These are phyloP conservation scores for Vinca major DNA, from an alignment of 305 asterid genomes.

Conservation along the genomic window DNA sequence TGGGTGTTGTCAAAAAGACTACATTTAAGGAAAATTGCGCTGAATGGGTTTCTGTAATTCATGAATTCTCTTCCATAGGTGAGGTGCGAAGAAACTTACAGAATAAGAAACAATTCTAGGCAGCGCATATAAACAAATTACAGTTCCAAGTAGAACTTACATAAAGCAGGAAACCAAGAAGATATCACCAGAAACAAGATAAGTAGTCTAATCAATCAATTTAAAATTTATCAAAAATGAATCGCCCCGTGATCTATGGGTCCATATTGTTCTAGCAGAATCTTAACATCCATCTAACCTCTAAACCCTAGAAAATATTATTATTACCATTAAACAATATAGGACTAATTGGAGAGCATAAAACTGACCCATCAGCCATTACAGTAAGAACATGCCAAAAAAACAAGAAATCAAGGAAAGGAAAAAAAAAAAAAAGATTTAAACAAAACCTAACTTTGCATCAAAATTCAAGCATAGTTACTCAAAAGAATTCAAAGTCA, in stretches of 20 bases:
- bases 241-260: not conserved
- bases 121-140: not conserved
- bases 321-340: too few species aligned
- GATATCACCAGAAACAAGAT: not conserved
- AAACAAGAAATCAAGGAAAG: not conserved
- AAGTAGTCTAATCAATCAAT: not conserved
- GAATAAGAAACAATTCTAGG: not conserved
- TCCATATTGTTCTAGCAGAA: not conserved
- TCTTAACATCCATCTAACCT: not conserved
- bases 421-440: not conserved
- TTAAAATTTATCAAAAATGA: not conserved
- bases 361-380: not conserved
- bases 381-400: not conserved
- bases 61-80: not conserved
- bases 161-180: not conserved
- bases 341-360: not conserved
- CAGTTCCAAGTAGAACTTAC: not conserved
- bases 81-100: not conserved
- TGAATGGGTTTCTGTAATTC: too few species aligned
- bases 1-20: not conserved
- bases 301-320: slow-evolving; percentile 3
- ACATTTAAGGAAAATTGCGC: not conserved
- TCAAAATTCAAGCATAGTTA: too few species aligned
- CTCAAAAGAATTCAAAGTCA: not conserved
- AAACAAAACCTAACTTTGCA: not conserved